phyloP scores from a whole-genome alignment of 2,329 filamentous ascomycete genomes.

The Monilinia fructigena region DNA sequence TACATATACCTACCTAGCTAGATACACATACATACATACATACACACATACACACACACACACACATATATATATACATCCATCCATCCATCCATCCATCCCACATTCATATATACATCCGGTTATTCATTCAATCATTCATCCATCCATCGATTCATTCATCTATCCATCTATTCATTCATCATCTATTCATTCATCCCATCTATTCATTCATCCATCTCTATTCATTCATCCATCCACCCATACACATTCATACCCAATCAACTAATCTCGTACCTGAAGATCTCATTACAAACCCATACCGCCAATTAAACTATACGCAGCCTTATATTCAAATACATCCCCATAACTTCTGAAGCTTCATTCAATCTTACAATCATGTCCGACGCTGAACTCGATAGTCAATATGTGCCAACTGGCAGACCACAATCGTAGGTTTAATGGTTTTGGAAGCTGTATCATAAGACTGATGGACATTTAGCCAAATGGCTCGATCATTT shows the following conservation, averaged over 20 bases:
- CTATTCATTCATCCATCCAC: neutral
- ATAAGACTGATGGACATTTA: slow-evolving; percentile 43
- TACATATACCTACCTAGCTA: too few species aligned
- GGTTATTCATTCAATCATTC: too few species aligned
- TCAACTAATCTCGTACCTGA: slow-evolving; percentile 14
- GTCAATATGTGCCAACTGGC: slow-evolving; percentile 75
- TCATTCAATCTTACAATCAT: slow-evolving; percentile 26
- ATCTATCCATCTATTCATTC: too few species aligned
- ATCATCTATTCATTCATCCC: neutral
- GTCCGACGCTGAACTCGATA: slow-evolving; percentile 69
- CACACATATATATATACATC: too few species aligned
- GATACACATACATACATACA: too few species aligned
- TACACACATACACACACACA: too few species aligned
- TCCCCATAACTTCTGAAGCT: neutral
- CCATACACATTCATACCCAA: neutral
- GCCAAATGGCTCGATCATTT: slow-evolving; percentile 84
- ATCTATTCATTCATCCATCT: neutral
- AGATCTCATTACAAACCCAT: neutral
- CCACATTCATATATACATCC: too few species aligned
- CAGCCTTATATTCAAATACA: slow-evolving; percentile 14
- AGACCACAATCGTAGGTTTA: slow-evolving; percentile 76
- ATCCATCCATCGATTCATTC: too few species aligned
- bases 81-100: neutral
- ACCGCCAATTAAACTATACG: neutral
- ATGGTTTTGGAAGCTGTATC: neutral